Evolutionary conservation across 106 monocot species (phyloP).

Genomic region (Agapanthus africanus): DNA sequence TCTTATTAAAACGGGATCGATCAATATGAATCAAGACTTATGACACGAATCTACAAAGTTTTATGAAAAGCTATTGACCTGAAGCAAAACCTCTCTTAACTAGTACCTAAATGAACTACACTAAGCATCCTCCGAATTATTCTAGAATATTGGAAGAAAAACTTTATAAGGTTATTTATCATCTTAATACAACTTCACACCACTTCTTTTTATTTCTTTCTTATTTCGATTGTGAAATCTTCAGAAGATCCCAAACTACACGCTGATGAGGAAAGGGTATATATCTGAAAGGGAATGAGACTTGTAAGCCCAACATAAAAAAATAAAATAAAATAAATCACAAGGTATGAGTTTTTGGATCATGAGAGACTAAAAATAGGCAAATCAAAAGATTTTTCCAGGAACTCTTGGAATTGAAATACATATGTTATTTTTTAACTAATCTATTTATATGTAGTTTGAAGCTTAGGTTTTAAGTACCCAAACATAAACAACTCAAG

Average conservation of each 20-base stretch:
- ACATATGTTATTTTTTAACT: not conserved
- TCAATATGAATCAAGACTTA: too few relatives aligned
- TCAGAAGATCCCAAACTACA: conserved; percentile 14
- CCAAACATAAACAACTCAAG: not conserved
- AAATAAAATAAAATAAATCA: conserved; percentile 4
- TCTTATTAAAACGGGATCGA: too few relatives aligned
- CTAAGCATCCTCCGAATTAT: too few relatives aligned
- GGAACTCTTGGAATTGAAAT: conserved; percentile 16
- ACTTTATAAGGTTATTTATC: too few relatives aligned
- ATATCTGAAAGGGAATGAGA: conserved; percentile 16
- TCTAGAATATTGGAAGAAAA: too few relatives aligned
- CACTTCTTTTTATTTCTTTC: not conserved
- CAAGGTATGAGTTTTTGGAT: conserved; percentile 35
- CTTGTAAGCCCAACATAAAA: not conserved
- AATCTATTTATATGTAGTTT: not conserved
- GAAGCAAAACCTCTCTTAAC: too few relatives aligned
- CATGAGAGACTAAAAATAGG: conserved; percentile 14
- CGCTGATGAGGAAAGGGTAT: conserved; percentile 29
- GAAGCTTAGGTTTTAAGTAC: not conserved
- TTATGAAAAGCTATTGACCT: too few relatives aligned
- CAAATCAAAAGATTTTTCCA: not conserved
- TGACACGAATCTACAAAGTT: not conserved
- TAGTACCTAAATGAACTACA: too few relatives aligned
- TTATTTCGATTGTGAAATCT: not conserved
- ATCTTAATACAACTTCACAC: too few relatives aligned